Evolutionary conservation across 2,329 filamentous ascomycete species (phyloP).

Genomic region (Cucurbitaria berberidis): DNA sequence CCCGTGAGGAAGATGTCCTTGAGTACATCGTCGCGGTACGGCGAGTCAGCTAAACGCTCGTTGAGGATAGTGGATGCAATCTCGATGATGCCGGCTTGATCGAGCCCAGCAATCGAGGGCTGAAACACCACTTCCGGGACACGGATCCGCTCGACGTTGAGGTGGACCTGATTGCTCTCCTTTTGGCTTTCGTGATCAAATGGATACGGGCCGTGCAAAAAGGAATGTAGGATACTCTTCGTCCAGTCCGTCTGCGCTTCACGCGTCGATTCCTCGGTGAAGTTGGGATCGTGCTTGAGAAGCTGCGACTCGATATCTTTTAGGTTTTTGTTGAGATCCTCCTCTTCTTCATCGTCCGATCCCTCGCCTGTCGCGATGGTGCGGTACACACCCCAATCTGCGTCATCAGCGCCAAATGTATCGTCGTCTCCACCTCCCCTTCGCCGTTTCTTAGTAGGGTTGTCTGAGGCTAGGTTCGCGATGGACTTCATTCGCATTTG

Average conservation of each 20-base stretch:
- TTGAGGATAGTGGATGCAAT: slow-evolving; percentile 89
- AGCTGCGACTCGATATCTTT: slow-evolving; percentile 83
- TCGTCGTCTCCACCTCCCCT: slow-evolving; percentile 91
- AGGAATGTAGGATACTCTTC: slow-evolving; percentile 87
- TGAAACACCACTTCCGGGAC: slow-evolving; percentile 94
- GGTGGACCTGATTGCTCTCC: slow-evolving; percentile 85
- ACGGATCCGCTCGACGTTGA: slow-evolving; percentile 95
- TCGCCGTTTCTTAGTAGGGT: slow-evolving; percentile 79
- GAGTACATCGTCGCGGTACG: slow-evolving; percentile 71
- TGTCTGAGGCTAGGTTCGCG: slow-evolving; percentile 91
- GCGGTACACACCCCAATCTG: slow-evolving; percentile 97
- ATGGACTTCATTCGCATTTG: slow-evolving; percentile 99
- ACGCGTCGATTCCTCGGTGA: slow-evolving; percentile 89
- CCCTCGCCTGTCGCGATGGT: slow-evolving; percentile 82
- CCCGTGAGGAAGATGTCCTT: slow-evolving; percentile 92
- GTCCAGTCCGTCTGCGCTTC: slow-evolving; percentile 96
- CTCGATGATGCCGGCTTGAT: slow-evolving; percentile 92
- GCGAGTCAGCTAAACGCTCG: slow-evolving; percentile 69
- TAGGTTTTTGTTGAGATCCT: slow-evolving; percentile 77
- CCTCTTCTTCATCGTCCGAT: slow-evolving; percentile 90
- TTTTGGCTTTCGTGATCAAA: slow-evolving; percentile 81
- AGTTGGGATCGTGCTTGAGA: slow-evolving; percentile 82
- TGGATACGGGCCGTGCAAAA: slow-evolving; percentile 83
- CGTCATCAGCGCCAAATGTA: slow-evolving; percentile 94
- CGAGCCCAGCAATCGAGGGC: slow-evolving; percentile 86